phyloP scores from a whole-genome alignment of 176 grass and related monocot genomes.

The Cenchrus fungigraminus region DNA sequence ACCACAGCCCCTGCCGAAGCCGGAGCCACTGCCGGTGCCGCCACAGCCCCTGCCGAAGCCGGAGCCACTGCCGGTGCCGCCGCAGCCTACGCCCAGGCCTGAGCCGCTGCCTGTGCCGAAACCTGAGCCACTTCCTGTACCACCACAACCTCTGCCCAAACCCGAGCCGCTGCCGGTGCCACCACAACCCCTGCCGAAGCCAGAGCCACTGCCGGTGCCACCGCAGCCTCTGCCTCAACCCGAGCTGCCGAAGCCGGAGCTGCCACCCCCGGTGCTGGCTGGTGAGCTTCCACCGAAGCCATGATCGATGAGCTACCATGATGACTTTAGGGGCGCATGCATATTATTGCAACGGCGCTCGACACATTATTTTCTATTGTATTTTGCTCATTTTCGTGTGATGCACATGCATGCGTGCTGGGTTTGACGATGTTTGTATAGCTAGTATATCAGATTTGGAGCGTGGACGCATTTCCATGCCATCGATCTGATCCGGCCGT shows the following conservation, averaged over 20 bases:
- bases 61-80: too few species aligned
- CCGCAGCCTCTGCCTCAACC: not conserved
- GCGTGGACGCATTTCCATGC: not conserved
- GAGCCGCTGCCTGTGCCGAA: too few species aligned
- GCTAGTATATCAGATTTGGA: not conserved
- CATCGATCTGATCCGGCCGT: constrained; percentile 13
- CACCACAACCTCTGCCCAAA: too few species aligned
- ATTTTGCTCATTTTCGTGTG: not conserved
- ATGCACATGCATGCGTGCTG: not conserved
- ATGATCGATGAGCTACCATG: constrained; percentile 1
- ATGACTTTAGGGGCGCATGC: not conserved
- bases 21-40: not conserved
- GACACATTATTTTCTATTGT: not conserved
- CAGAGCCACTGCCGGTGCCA: not conserved
- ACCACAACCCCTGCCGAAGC: too few species aligned
- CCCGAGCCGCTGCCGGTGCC: too few species aligned
- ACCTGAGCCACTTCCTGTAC: too few species aligned
- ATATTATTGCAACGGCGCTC: not conserved
- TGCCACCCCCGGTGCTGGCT: too few species aligned
- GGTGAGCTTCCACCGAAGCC: not conserved
- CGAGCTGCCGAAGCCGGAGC: not conserved
- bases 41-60: too few species aligned
- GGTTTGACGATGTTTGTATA: not conserved
- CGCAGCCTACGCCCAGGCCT: too few species aligned
- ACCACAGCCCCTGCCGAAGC: not conserved